Evolutionary conservation across 179 eudicot species (phyloP).

Genomic region (Gypsophila paniculata): DNA sequence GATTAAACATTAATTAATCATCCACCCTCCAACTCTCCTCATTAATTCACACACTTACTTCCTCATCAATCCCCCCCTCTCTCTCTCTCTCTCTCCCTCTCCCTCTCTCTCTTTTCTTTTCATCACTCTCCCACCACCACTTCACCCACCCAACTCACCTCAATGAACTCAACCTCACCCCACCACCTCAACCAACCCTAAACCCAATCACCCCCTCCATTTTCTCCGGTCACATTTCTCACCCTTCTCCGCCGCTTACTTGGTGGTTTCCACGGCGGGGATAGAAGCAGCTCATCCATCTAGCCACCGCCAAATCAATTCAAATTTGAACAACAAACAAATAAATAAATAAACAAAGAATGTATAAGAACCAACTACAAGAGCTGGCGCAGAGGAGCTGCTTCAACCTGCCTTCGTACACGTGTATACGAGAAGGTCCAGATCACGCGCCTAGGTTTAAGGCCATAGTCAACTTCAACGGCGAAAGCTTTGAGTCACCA

Average conservation of each 20-base stretch:
- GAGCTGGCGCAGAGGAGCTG: conserved; percentile 55
- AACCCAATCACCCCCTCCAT: too few relatives aligned
- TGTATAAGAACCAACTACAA: conserved; percentile 51
- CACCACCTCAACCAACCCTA: too few relatives aligned
- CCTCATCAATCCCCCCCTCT: background rate
- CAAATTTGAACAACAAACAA: background rate
- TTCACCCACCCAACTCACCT: conserved; percentile 13
- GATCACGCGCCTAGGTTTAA: conserved; percentile 51
- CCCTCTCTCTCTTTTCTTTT: background rate
- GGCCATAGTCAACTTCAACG: conserved; percentile 45
- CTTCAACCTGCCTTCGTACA: conserved; percentile 43
- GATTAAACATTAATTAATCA: conserved; percentile 8
- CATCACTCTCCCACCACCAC: conserved; percentile 10
- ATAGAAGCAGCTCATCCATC: background rate
- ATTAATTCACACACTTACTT: too few relatives aligned
- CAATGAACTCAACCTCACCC: too few relatives aligned
- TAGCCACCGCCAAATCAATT: too few relatives aligned
- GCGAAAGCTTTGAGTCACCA: conserved; percentile 42
- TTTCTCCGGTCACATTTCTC: too few relatives aligned
- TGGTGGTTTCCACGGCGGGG: background rate
- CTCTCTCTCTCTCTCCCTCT: conserved; percentile 6
- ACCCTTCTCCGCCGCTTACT: background rate
- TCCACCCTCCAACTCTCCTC: conserved; percentile 21
- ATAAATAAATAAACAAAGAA: too few relatives aligned
- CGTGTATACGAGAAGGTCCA: conserved; percentile 45